Percentiles rank a stretch among this genome's conserved stretches.
Conservation (phyloP, 2,329 filamentous ascomycete species). For the Coniochaeta sp. region DNA sequence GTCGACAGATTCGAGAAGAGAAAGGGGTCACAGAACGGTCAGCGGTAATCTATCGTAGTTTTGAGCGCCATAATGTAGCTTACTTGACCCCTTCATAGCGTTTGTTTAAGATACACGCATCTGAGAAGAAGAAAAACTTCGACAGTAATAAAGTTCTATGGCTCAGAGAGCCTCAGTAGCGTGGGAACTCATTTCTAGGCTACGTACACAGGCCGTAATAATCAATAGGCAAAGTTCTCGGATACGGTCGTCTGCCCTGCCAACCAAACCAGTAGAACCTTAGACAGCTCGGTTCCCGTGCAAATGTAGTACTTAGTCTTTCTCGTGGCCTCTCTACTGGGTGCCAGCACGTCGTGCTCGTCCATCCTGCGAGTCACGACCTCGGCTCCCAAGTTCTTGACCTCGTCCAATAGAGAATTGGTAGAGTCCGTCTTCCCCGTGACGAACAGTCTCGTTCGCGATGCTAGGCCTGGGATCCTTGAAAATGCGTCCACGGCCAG, state of each 20-base stretch:
- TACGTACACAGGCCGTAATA: not conserved
- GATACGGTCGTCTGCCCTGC: constrained; percentile 44
- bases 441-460: constrained; percentile 53
- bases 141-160: too few relatives aligned
- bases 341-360: constrained; percentile 30
- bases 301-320: constrained; percentile 45
- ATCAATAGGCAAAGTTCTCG: constrained; percentile 55
- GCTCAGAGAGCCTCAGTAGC: too few relatives aligned
- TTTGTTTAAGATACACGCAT: too few relatives aligned
- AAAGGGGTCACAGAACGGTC: too few relatives aligned
- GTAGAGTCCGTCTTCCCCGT: constrained; percentile 35
- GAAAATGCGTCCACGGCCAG: constrained; percentile 54
- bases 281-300: constrained; percentile 34
- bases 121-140: too few relatives aligned
- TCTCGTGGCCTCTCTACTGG: constrained; percentile 31
- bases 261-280: constrained; percentile 40
- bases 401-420: constrained; percentile 23
- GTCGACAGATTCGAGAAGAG: too few relatives aligned
- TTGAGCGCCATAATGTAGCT: too few relatives aligned
- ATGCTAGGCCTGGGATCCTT: constrained; percentile 41
- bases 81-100: too few relatives aligned
- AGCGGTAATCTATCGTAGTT: too few relatives aligned
- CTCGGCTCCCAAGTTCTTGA: constrained; percentile 24
- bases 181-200: too few relatives aligned
- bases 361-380: constrained; percentile 30